Evolutionary conservation across 495 filamentous ascomycete species (phyloP), one percentile per base, ranked within the genome.

Genomic region (Bacidia gigantensis): DNA sequence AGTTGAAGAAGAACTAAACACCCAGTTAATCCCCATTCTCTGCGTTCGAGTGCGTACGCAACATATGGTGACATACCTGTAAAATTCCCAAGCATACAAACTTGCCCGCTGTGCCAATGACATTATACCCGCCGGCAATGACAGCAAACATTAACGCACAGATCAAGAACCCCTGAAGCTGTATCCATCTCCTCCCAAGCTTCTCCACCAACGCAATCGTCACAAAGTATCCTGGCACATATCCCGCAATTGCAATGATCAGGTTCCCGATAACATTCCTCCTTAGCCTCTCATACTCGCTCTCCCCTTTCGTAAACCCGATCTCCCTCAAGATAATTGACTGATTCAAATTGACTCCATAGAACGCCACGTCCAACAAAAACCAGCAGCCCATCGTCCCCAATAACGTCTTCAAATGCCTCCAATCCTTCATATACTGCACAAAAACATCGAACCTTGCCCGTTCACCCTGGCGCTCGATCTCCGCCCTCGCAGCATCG

Each of bases 161-260:
- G 17, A 63, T 47, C 1, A 62, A 41, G 48, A 61, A 67, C 2
- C 62, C 50, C 22, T 58, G 59, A 21, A 63, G 51, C 54, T 68
- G 64, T 17, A 66, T 64, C 35, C 66, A 60, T 3, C 56, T 50
- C 7, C 66, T 56, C 14, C 65, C 66, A 5, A 69, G 49, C 10
- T 48, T 52, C 29, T 69, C 66, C 10, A 65, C 60, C 25, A 67
- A 63, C 35, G 59, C 59, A 26, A 69, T 68, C 2, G 59, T 65
- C 25, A 65, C 51, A 44, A 65, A 68, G 53, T 63, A 69, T 32
- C 66, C 66, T 1, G 66, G 66, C 5, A 65, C 46, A 39, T 63
- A 69, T 1, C 66, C 65, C 32, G 66, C 65, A 38, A 55, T 50
- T 11, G 63, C 60, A 24, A 68, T 59, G 18, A 68, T 69, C 39